Percentiles rank a stretch among this genome's conserved stretches.
Conservation (phyloP, 129 eudicot genomes). For the Artemisia annua region DNA sequence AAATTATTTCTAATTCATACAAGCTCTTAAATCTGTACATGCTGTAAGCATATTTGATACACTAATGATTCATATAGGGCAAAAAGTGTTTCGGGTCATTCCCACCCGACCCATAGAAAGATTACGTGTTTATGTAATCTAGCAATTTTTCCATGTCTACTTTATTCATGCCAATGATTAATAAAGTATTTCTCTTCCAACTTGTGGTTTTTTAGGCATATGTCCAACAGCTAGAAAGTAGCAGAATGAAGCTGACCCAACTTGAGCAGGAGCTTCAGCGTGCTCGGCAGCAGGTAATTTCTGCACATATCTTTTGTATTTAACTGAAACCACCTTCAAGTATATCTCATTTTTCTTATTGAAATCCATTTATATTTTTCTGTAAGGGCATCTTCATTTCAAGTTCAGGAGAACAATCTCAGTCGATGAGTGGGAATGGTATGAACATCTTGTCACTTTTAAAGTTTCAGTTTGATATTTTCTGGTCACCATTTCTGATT, state of each 20-base stretch:
- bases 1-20: no score
- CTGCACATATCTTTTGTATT: constrained; percentile 12
- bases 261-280: constrained; percentile 98
- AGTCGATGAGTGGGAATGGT: constrained; percentile 90
- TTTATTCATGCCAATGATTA: background rate
- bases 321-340: constrained; percentile 1
- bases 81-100: no score
- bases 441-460: constrained; percentile 16
- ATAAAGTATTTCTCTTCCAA: background rate
- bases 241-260: constrained; percentile 94
- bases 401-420: constrained; percentile 93
- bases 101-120: no score
- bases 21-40: no score
- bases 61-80: no score
- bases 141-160: background rate
- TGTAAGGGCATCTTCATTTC: constrained; percentile 91
- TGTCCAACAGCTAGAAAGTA: constrained; percentile 94
- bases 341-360: constrained; percentile 10
- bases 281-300: constrained; percentile 92
- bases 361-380: constrained; percentile 22
- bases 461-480: no score
- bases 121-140: background rate
- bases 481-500: no score
- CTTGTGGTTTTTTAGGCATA: constrained; percentile 58
- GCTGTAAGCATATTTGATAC: no score